Evolutionary conservation across 1,284 basidiomycete genomes (phyloP).

Genomic region (Boletus semigastroideus): DNA sequence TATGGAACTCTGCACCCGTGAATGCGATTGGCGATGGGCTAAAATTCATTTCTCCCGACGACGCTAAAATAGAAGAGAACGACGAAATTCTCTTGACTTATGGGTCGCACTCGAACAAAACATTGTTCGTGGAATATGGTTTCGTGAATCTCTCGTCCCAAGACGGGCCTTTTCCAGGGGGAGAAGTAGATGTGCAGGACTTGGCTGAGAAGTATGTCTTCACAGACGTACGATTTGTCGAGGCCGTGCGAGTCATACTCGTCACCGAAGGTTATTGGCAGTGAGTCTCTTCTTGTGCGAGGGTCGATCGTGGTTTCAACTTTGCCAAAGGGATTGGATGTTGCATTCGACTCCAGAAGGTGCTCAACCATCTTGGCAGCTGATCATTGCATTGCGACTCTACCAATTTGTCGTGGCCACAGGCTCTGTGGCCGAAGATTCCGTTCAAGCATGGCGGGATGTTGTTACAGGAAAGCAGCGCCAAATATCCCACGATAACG

Average conservation of each 20-base stretch:
- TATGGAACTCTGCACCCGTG: conserved; percentile 38
- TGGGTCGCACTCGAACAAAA: conserved; percentile 71
- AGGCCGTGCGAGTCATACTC: conserved; percentile 51
- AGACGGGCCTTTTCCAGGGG: conserved; percentile 32
- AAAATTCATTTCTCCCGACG: conserved; percentile 51
- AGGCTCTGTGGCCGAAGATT: conserved; percentile 28
- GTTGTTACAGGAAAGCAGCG: conserved; percentile 48
- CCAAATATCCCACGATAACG: conserved; percentile 48
- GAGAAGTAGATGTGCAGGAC: conserved; percentile 65
- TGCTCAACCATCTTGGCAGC: conserved; percentile 74
- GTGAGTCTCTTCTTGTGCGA: conserved; percentile 40
- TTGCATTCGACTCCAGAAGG: conserved; percentile 57
- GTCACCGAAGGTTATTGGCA: conserved; percentile 71
- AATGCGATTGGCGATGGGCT: conserved; percentile 46
- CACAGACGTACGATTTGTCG: conserved; percentile 37
- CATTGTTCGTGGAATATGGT: conserved; percentile 82
- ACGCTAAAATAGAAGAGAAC: conserved; percentile 41
- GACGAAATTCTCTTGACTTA: conserved; percentile 76
- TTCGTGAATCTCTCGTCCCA: conserved; percentile 53
- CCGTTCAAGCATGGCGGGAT: conserved; percentile 53
- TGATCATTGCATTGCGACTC: conserved; percentile 70
- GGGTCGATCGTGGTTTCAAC: neutral
- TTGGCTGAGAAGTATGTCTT: conserved; percentile 52
- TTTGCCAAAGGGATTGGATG: conserved; percentile 60
- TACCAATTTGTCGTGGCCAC: conserved; percentile 42